Conservation (phyloP, 2,329 filamentous ascomycete species). For the Myriangium duriaei region DNA sequence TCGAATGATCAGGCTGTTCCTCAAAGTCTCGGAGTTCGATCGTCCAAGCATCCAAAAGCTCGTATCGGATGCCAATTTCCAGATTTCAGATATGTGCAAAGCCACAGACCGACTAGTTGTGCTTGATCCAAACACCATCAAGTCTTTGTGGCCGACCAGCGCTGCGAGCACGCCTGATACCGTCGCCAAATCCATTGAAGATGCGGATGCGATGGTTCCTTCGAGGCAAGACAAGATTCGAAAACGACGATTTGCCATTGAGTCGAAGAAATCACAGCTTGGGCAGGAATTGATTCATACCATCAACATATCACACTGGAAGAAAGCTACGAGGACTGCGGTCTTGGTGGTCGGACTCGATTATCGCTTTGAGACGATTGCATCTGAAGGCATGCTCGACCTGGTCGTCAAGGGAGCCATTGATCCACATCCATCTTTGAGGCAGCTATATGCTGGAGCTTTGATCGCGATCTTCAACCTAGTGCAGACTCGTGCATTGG, state of each 20-base stretch:
- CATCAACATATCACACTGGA: conserved; percentile 81
- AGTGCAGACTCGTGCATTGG: conserved; percentile 74
- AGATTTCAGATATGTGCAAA: conserved; percentile 84
- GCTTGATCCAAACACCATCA: conserved; percentile 56
- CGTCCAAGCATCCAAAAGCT: conserved; percentile 90
- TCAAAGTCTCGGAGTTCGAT: conserved; percentile 78
- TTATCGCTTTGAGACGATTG: conserved; percentile 80
- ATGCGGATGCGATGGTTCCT: conserved; percentile 49
- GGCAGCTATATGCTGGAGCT: conserved; percentile 68
- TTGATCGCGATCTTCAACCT: conserved; percentile 68
- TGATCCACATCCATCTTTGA: conserved; percentile 77
- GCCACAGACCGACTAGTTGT: conserved; percentile 77
- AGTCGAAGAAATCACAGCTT: conserved; percentile 68
- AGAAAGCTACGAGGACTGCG: conserved; percentile 78
- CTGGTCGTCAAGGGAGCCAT: conserved; percentile 73
- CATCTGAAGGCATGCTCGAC: conserved; percentile 68
- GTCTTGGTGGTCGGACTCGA: conserved; percentile 86
- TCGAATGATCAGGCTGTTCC: conserved; percentile 77
- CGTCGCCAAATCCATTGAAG: conserved; percentile 29
- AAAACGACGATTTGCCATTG: conserved; percentile 62
- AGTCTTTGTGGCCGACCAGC: conserved; percentile 53
- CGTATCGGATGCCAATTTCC: conserved; percentile 67
- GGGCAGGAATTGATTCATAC: conserved; percentile 69
- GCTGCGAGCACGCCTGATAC: conserved; percentile 18
- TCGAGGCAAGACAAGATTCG: conserved; percentile 62